A percentile compares a stretch with the other conserved stretches of the same genome.
Conservation (phyloP, 768 basidiomycete genomes). For the Aureoboletus auriporus region DNA sequence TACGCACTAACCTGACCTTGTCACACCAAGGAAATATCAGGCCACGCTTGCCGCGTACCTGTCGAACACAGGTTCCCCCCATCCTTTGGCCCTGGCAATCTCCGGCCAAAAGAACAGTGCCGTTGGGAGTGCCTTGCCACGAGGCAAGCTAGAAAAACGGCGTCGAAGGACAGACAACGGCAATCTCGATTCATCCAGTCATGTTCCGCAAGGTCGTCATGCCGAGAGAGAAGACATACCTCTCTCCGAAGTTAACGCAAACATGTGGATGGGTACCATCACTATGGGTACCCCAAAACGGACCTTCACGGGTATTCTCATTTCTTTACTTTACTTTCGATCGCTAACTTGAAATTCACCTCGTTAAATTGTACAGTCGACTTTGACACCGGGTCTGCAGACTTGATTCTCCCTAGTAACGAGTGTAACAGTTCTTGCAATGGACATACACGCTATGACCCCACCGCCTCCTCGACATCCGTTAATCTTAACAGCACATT, state of each 20-base stretch:
- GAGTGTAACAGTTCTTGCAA: constrained; percentile 28
- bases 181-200: neutral
- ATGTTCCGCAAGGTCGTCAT: constrained; percentile 4
- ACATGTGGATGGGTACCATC: constrained; percentile 45
- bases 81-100: constrained; percentile 26
- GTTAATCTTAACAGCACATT: constrained; percentile 24
- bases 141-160: constrained; percentile 6
- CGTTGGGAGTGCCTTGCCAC: neutral
- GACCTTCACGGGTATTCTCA: constrained; percentile 36
- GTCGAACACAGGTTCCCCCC: constrained; percentile 40
- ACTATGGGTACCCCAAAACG: constrained; percentile 45
- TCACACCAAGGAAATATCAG: constrained; percentile 37
- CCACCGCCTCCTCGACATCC: constrained; percentile 30
- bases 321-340: neutral
- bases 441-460: constrained; percentile 30
- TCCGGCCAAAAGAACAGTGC: neutral
- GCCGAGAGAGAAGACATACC: constrained; percentile 27
- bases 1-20: neutral
- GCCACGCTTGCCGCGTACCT: constrained; percentile 41
- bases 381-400: constrained; percentile 52
- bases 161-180: neutral
- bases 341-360: neutral
- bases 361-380: constrained; percentile 34
- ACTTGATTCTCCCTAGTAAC: constrained; percentile 40
- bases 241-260: constrained; percentile 35